Conservation (phyloP, 768 basidiomycete genomes). For the Macrolepiota fuliginosa region DNA sequence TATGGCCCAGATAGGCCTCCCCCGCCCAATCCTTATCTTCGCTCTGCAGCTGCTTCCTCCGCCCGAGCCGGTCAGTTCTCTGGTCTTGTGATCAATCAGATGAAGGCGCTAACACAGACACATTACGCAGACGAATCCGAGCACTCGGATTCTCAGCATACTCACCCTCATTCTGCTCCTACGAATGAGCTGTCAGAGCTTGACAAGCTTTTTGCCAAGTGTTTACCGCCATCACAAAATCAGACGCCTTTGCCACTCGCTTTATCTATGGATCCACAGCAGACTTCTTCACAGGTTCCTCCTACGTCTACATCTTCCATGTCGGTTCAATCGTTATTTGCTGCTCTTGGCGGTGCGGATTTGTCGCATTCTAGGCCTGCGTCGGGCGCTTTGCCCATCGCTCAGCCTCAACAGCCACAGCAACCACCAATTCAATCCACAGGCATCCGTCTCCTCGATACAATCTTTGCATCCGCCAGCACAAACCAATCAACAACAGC, state of each 20-base stretch:
- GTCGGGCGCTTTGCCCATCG: not conserved
- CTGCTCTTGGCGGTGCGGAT: slow-evolving; percentile 27
- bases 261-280: slow-evolving; percentile 22
- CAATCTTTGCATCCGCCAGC: slow-evolving; percentile 54
- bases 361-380: slow-evolving; percentile 8
- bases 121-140: not conserved
- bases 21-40: slow-evolving; percentile 41
- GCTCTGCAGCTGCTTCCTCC: slow-evolving; percentile 15
- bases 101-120: not conserved
- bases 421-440: slow-evolving; percentile 30
- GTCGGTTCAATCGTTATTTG: slow-evolving; percentile 49
- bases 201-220: slow-evolving; percentile 47
- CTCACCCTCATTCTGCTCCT: not conserved
- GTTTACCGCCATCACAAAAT: slow-evolving; percentile 22
- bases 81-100: not conserved
- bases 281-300: slow-evolving; percentile 18
- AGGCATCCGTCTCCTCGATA: slow-evolving; percentile 61
- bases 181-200: slow-evolving; percentile 32
- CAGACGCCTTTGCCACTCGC: slow-evolving; percentile 21
- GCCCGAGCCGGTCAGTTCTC: not conserved
- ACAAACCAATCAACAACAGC: not conserved
- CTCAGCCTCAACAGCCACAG: slow-evolving; percentile 19
- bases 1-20: slow-evolving; percentile 69
- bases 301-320: slow-evolving; percentile 35
- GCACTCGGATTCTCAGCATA: slow-evolving; percentile 14